A percentile compares a stretch with the other conserved stretches of the same genome.
Evolutionary conservation across 352 stramenopile species (phyloP).

Genomic region (Globisporangium ultimum): DNA sequence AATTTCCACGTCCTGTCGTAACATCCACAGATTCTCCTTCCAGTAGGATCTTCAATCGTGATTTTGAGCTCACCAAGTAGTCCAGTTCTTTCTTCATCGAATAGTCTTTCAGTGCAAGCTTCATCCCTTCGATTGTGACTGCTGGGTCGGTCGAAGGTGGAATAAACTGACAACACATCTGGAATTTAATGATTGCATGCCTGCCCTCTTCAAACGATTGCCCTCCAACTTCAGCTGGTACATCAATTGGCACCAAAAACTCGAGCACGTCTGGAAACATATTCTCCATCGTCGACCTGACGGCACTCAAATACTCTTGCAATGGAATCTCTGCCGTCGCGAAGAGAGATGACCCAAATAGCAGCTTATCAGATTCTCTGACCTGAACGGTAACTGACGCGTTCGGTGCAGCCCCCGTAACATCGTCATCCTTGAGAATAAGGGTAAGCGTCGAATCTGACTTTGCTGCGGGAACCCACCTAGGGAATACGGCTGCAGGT

Average conservation of each 20-base stretch:
- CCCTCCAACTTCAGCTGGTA: constrained; percentile 7
- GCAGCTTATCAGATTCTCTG: constrained; percentile 60
- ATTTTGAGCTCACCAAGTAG: constrained; percentile 59
- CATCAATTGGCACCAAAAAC: constrained; percentile 41
- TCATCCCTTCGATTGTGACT: background rate
- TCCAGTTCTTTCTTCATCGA: constrained; percentile 53
- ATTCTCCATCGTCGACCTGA: constrained; percentile 21
- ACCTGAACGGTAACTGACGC: constrained; percentile 54
- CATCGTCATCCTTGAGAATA: constrained; percentile 21
- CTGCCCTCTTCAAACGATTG: constrained; percentile 11
- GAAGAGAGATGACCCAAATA: constrained; percentile 71
- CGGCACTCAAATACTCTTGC: constrained; percentile 37
- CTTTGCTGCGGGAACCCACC: constrained; percentile 47
- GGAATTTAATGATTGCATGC: constrained; percentile 35
- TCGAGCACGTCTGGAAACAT: constrained; percentile 33
- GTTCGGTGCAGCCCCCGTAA: constrained; percentile 3
- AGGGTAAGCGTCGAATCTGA: constrained; percentile 34
- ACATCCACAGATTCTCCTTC: constrained; percentile 74
- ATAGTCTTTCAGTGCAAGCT: constrained; percentile 31
- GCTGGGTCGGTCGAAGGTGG: constrained; percentile 13
- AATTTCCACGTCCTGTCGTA: constrained; percentile 40
- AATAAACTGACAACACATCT: constrained; percentile 41
- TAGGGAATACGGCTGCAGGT: constrained; percentile 48
- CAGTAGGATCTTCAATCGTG: constrained; percentile 60
- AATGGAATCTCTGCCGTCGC: constrained; percentile 46